Base-by-base conservation (phyloP, 495 filamentous ascomycete species). In the Clohesyomyces aquaticus region DNA sequence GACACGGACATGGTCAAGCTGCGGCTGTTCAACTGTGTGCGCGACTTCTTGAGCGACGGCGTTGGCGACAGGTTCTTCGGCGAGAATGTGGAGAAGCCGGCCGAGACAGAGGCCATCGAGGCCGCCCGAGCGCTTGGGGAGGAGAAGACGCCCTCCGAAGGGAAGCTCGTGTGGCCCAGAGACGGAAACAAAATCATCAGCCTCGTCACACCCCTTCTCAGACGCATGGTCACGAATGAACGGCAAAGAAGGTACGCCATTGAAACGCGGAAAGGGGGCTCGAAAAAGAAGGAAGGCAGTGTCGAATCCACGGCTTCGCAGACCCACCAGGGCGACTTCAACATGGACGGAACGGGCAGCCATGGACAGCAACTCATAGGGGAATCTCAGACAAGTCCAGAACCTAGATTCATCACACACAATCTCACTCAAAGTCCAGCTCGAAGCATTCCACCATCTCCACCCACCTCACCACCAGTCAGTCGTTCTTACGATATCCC, bases 141-240 rank as follows among this genome's bases (percentile, higher is more conserved):
- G 22, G 62, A 66, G 8, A 59, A 64, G 28, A 28, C 50, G 4
- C 49, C 55, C 18, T 10, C 38, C 9, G 56, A 67, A 35, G 71
- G 80, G 57, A 78, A 75, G 4, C 76, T 80, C 42, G 75, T 82
- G 22, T 87, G 85, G 85, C 85, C 85, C 0, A 29, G 51, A 23
- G 76, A 82, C 45, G 76, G 79, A 32, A 79, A 83, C 56, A 77
- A 80, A 63, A 82, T 88, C 55, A 82, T 87, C 22, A 73, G 79
- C 0, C 69, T 83, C 22, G 80, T 86, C 6, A 86, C 83, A 35
- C 85, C 84, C 23, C 65, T 88, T 49, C 69, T 88, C 32, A 69
- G 85, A 51, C 74, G 84, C 29, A 86, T 87, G 83, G 83, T 87
- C 1, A 87, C 84, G 21, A 88, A 88, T 65, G 85, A 87, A 66